These are phyloP conservation scores for Mycena haematopus DNA, from an alignment of 768 basidiomycete species.

Conservation along the genomic window DNA sequence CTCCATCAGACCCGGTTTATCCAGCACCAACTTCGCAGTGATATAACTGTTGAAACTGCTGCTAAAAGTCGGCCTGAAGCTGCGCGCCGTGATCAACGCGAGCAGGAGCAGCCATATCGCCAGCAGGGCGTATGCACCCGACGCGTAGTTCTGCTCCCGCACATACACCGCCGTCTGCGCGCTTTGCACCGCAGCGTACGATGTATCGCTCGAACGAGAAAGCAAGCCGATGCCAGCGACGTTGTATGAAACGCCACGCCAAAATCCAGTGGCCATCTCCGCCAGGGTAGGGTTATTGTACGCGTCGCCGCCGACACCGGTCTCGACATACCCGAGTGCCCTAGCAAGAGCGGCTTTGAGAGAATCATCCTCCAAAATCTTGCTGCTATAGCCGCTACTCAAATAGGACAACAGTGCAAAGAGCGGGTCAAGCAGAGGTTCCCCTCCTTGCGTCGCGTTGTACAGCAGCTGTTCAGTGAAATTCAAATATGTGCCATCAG, in stretches of 20 bases:
- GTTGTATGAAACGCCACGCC: slow-evolving; percentile 23
- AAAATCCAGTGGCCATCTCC: slow-evolving; percentile 17
- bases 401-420: slow-evolving; percentile 22
- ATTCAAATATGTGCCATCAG: slow-evolving; percentile 18
- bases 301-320: neutral
- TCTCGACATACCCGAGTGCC: slow-evolving; percentile 5
- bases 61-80: slow-evolving; percentile 20
- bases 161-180: slow-evolving; percentile 18
- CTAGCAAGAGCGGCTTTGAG: neutral
- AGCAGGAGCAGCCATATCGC: slow-evolving; percentile 21
- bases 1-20: slow-evolving; percentile 13
- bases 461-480: slow-evolving; percentile 17
- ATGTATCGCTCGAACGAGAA: slow-evolving; percentile 17
- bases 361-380: neutral
- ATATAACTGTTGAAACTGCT: slow-evolving; percentile 25
- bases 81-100: slow-evolving; percentile 13
- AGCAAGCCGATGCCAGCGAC: slow-evolving; percentile 22
- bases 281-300: slow-evolving; percentile 13
- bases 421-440: slow-evolving; percentile 30
- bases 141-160: slow-evolving; percentile 3
- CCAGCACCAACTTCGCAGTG: slow-evolving; percentile 18
- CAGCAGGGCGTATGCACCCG: slow-evolving; percentile 14
- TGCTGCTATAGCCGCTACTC: too few species aligned
- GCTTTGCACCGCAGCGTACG: slow-evolving; percentile 18
- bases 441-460: slow-evolving; percentile 23